These are phyloP conservation scores for Exophiala lecanii-corni DNA, from an alignment of 2,329 filamentous ascomycete genomes.

Conservation along the genomic window DNA sequence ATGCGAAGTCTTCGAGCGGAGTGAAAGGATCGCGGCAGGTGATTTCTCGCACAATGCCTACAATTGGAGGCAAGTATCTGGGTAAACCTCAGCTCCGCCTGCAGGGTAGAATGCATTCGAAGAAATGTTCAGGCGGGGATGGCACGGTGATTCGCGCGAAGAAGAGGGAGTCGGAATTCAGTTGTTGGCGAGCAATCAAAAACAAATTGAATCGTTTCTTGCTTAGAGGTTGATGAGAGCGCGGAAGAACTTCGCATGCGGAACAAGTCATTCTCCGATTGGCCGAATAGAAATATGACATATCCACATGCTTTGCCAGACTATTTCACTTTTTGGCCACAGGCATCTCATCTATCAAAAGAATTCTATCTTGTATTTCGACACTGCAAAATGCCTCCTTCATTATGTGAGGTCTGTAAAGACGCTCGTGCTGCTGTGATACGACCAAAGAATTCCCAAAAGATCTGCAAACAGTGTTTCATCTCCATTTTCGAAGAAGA, in stretches of 20 bases:
- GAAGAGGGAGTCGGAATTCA: neutral
- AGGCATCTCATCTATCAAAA: too few relatives aligned
- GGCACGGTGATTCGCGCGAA: neutral
- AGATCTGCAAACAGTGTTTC: slow-evolving; percentile 88
- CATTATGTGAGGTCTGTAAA: slow-evolving; percentile 70
- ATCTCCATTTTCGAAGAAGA: slow-evolving; percentile 83
- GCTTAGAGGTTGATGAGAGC: too few relatives aligned
- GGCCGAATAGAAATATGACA: neutral
- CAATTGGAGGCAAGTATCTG: slow-evolving; percentile 16
- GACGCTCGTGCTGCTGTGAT: slow-evolving; percentile 79
- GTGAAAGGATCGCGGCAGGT: slow-evolving; percentile 16
- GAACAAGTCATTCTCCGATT: neutral
- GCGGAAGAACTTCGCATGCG: too few relatives aligned
- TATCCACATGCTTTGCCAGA: neutral
- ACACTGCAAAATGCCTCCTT: slow-evolving; percentile 62
- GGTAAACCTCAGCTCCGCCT: slow-evolving; percentile 25
- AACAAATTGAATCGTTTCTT: too few relatives aligned
- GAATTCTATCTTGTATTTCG: neutral
- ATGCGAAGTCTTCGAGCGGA: slow-evolving; percentile 10
- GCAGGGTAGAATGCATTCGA: slow-evolving; percentile 26
- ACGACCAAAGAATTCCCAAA: slow-evolving; percentile 89
- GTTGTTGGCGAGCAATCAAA: slow-evolving; percentile 2
- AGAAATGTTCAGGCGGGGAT: slow-evolving; percentile 7
- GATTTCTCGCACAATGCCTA: slow-evolving; percentile 18
- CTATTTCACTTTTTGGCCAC: neutral